Evolutionary conservation across 2,329 filamentous ascomycete genomes (phyloP).

Genomic region (Cladosporium sp.): DNA sequence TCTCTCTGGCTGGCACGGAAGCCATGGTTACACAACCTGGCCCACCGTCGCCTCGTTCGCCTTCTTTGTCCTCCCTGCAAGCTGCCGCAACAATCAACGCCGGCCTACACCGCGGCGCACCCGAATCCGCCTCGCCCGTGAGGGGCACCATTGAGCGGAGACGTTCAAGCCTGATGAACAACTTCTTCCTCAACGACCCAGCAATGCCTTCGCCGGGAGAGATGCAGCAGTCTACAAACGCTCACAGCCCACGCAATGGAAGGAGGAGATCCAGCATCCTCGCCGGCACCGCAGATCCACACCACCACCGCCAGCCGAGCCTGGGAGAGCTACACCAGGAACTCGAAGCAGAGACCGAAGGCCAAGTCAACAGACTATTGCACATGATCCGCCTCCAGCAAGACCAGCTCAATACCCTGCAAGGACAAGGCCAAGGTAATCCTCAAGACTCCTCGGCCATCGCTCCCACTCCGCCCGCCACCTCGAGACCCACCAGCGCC

Average conservation of each 20-base stretch:
- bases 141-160: conserved; percentile 51
- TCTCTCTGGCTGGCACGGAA: conserved; percentile 29
- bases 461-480: conserved; percentile 33
- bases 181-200: conserved; percentile 72
- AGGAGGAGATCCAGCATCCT: conserved; percentile 38
- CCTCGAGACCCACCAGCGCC: conserved; percentile 42
- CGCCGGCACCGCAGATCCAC: conserved; percentile 53
- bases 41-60: conserved; percentile 54
- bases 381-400: conserved; percentile 77
- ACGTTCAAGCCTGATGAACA: conserved; percentile 70
- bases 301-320: conserved; percentile 67
- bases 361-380: conserved; percentile 75
- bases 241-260: conserved; percentile 26
- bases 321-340: conserved; percentile 77
- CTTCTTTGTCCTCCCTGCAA: conserved; percentile 68
- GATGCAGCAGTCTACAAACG: conserved; percentile 52
- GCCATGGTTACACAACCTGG: conserved; percentile 40
- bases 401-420: conserved; percentile 65
- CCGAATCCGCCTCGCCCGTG: conserved; percentile 47
- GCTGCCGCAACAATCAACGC: conserved; percentile 77
- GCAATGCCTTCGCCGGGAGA: conserved; percentile 67
- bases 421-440: conserved; percentile 29
- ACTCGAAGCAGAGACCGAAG: conserved; percentile 76
- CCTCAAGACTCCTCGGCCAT: conserved; percentile 21
- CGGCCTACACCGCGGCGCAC: conserved; percentile 49